Evolutionary conservation across 345 rosid species (phyloP), one percentile per base, ranked within the genome.

Genomic region (Orychophragmus violaceus): DNA sequence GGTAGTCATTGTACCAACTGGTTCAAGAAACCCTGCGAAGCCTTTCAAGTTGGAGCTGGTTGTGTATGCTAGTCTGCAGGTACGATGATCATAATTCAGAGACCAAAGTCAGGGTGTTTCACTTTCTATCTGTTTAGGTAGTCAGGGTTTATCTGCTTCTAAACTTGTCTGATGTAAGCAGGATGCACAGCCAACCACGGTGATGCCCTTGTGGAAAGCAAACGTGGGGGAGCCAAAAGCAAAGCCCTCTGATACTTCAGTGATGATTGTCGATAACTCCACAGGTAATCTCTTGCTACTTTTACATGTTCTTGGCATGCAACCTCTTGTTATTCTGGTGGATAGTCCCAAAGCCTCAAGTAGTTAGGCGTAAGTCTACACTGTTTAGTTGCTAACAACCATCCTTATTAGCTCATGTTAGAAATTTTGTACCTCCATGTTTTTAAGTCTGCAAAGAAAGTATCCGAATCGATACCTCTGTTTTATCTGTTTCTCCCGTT

Each of bases 21-120:
- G 97, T 67, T 82, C 97, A 29, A 86, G 89, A 46, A 82, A 80
- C 48, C 80, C 78, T 42, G 30, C 77, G 17, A 77, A 78, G 73
- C 92, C 96, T 67, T 86, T 79, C 78, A 93, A 88, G 81, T 78
- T 93, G 82, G 94, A 88, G 80, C 78, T 93, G 30, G 98, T 87
- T 59, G 84, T 90, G 62, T 93, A 90, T 76, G 52, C 85, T 54
- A 83, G 76, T 71, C 25, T 77, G 55, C 94, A 82, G 92, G 97
- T 93, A 82, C n/a, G 32, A 49, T 59, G 48, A 65, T 36, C 44
- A 28, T 21, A 18, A 25, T 19, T 37, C 6, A 37, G 23, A 25
- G 16, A 52, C 11, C 35, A 49, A 49, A 18, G 5, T 36, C 16
- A 21, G 13, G 8, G 17, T 11, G 10, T 19, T 23, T 59, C 4